These are phyloP conservation scores for Crithidia thermophila DNA, from an alignment of 208 protist species.

Conservation along the genomic window DNA sequence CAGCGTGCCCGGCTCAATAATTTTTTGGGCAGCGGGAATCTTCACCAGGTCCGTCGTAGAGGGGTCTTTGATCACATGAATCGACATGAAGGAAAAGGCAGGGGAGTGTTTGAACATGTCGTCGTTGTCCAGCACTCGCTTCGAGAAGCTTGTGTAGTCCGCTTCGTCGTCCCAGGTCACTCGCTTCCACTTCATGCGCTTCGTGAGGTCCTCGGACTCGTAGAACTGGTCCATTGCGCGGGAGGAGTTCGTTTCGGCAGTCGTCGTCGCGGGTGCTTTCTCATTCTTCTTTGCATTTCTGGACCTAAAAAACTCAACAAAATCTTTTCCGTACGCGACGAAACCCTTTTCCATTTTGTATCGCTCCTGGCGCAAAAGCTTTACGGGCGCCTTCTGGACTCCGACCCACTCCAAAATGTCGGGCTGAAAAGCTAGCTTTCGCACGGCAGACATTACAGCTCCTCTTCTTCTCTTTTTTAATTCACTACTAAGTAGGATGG, in stretches of 20 bases:
- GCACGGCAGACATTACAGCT: constrained; percentile 32
- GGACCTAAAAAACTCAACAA: constrained; percentile 39
- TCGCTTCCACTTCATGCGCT: constrained; percentile 93
- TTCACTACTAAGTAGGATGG: not conserved
- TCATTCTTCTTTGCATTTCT: constrained; percentile 7
- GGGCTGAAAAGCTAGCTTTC: constrained; percentile 55
- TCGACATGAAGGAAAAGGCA: constrained; percentile 91
- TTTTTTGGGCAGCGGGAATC: constrained; percentile 45
- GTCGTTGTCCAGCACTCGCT: constrained; percentile 85
- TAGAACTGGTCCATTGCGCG: constrained; percentile 83
- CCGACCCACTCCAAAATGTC: constrained; percentile 78
- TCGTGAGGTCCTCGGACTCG: constrained; percentile 89
- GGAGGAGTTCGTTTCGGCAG: constrained; percentile 11
- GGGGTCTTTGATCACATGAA: constrained; percentile 86
- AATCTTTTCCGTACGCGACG: constrained; percentile 65
- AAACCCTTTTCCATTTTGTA: constrained; percentile 84
- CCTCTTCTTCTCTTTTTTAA: too few relatives aligned
- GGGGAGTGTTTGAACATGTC: constrained; percentile 74
- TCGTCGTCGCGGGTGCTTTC: constrained; percentile 1
- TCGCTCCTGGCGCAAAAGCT: constrained; percentile 48
- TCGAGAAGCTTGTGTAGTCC: constrained; percentile 87
- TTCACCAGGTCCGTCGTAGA: constrained; percentile 44
- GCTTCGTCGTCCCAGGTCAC: constrained; percentile 92
- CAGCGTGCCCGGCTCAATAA: constrained; percentile 60
- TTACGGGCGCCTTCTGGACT: constrained; percentile 40